Evolutionary conservation across 768 basidiomycete genomes (phyloP).

Genomic region (Collybia sp.): DNA sequence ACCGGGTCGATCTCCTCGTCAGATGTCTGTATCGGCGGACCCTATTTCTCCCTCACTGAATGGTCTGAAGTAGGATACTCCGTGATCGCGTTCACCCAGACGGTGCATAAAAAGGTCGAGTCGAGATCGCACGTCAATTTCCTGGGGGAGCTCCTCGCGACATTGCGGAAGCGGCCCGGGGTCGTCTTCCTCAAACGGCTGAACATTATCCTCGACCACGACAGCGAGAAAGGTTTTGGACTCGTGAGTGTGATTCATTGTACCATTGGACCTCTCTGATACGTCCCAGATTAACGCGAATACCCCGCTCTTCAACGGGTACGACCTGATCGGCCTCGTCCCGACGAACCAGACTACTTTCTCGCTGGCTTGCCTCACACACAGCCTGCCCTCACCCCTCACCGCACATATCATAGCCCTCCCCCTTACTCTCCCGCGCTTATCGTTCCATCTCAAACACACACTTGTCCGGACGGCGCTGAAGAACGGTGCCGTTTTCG

Average conservation of each 20-base stretch:
- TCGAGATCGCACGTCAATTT: constrained; percentile 64
- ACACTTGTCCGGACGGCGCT: constrained; percentile 78
- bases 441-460: constrained; percentile 80
- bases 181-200: constrained; percentile 69
- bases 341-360: constrained; percentile 74
- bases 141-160: constrained; percentile 53
- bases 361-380: constrained; percentile 75
- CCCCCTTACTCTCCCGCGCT: constrained; percentile 71
- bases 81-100: constrained; percentile 74
- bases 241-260: constrained; percentile 40
- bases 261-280: not conserved
- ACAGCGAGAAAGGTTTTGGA: constrained; percentile 84
- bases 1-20: constrained; percentile 61
- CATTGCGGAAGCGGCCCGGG: constrained; percentile 52
- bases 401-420: constrained; percentile 81
- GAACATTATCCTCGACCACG: constrained; percentile 77
- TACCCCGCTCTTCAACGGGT: constrained; percentile 50
- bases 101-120: constrained; percentile 67
- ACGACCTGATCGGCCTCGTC: constrained; percentile 73
- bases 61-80: constrained; percentile 74
- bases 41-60: constrained; percentile 6
- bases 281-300: constrained; percentile 67
- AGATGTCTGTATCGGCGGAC: constrained; percentile 50
- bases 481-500: constrained; percentile 80
- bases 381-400: constrained; percentile 67